phyloP scores from a whole-genome alignment of 441 rosid genomes.

The Dalechampia spathulata region DNA sequence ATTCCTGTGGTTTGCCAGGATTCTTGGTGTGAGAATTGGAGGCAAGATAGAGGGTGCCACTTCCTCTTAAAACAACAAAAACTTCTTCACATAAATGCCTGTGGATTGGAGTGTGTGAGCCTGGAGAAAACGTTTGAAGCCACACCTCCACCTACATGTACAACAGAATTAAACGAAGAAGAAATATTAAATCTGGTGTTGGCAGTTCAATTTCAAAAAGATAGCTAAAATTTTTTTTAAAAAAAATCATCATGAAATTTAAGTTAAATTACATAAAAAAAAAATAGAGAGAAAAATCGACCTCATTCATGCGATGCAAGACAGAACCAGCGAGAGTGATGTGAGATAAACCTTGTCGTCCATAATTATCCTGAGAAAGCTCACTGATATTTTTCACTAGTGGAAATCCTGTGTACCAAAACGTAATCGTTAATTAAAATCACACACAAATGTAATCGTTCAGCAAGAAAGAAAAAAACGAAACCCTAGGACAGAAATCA shows the following conservation, averaged over 20 bases:
- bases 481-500: too few relatives aligned
- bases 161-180: too few relatives aligned
- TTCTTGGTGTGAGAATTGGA: slow-evolving; percentile 47
- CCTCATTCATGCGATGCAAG: slow-evolving; percentile 80
- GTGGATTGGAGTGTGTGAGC: slow-evolving; percentile 75
- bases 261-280: too few relatives aligned
- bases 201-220: too few relatives aligned
- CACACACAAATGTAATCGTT: too few relatives aligned
- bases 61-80: slow-evolving; percentile 70
- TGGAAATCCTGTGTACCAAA: slow-evolving; percentile 68
- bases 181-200: too few relatives aligned
- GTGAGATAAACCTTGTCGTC: slow-evolving; percentile 80
- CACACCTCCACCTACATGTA: slow-evolving; percentile 75
- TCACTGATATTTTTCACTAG: slow-evolving; percentile 68
- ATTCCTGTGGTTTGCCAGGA: slow-evolving; percentile 74
- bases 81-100: slow-evolving; percentile 94
- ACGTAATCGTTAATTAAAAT: too few relatives aligned
- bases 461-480: too few relatives aligned
- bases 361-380: slow-evolving; percentile 68
- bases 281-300: slow-evolving; percentile 6
- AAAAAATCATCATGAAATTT: too few relatives aligned
- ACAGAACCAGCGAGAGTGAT: slow-evolving; percentile 66
- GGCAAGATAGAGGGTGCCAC: slow-evolving; percentile 69
- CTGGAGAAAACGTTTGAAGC: slow-evolving; percentile 93
- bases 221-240: too few relatives aligned